Percentiles rank a stretch among this genome's conserved stretches.
These are phyloP conservation scores for Rhodotorula graminis DNA, from an alignment of 768 basidiomycete genomes.

Conservation along the genomic window DNA sequence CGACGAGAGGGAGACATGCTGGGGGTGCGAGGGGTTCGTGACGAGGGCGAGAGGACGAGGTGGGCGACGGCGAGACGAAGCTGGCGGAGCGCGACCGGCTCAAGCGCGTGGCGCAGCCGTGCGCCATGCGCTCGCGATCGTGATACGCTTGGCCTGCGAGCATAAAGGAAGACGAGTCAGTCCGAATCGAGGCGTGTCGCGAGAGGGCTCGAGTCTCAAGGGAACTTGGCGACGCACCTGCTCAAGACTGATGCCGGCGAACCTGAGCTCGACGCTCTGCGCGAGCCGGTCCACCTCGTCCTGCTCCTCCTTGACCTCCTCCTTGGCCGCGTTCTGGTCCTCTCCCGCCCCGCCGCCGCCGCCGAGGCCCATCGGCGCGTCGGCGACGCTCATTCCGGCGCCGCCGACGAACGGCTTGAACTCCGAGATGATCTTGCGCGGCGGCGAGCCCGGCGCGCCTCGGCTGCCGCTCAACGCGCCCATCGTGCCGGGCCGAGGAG, in stretches of 20 bases:
- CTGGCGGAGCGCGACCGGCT: neutral
- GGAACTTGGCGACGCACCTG: constrained; percentile 65
- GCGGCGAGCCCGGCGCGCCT: constrained; percentile 47
- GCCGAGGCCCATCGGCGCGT: constrained; percentile 43
- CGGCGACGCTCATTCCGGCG: constrained; percentile 61
- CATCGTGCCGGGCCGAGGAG: constrained; percentile 32
- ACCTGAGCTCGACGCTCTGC: constrained; percentile 70
- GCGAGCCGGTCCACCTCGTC: constrained; percentile 48
- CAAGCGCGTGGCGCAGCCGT: constrained; percentile 32
- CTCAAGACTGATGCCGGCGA: constrained; percentile 84
- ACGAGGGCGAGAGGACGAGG: neutral
- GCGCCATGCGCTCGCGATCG: constrained; percentile 40
- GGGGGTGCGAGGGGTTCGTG: neutral
- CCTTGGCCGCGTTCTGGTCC: constrained; percentile 46
- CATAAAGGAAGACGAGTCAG: no score
- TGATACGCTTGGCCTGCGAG: constrained; percentile 47
- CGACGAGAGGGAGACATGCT: neutral
- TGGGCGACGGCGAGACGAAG: neutral
- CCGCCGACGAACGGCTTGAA: constrained; percentile 81
- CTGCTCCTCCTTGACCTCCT: neutral
- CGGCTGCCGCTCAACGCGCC: neutral
- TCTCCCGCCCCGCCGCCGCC: constrained; percentile 33
- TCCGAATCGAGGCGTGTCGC: no score
- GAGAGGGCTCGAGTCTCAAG: no score
- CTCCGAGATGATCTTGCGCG: constrained; percentile 80